These are phyloP conservation scores for Metschnikowia amazonensis DNA, from an alignment of 805 yeast species.

Conservation along the genomic window DNA sequence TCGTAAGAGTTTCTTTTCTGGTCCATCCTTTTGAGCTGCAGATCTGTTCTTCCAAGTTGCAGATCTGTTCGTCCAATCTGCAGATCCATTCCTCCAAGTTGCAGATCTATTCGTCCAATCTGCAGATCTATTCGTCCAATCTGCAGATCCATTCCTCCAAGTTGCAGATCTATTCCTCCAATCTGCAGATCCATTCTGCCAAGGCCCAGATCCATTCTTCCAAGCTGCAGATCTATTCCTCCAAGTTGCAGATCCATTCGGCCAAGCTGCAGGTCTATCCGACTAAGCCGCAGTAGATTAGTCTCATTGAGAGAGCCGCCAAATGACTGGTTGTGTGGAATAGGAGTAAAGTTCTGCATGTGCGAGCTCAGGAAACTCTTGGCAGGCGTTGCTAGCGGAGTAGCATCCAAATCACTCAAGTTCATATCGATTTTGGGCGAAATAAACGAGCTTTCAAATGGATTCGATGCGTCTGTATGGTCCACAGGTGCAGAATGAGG, in stretches of 20 bases:
- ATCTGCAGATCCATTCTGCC: conserved; percentile 1
- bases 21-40: conserved; percentile 1
- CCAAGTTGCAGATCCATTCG: conserved; percentile 1
- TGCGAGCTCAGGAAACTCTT: conserved; percentile 1
- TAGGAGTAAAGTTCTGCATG: conserved; percentile 16
- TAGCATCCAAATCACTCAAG: conserved; percentile 14
- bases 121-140: conserved; percentile 1
- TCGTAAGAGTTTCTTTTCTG: conserved; percentile 1
- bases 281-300: neutral
- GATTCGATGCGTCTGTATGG: conserved; percentile 6
- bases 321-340: conserved; percentile 13
- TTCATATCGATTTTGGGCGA: conserved; percentile 12
- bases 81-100: neutral
- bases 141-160: neutral
- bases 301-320: conserved; percentile 16
- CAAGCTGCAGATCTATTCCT: neutral
- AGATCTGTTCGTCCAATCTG: conserved; percentile 2
- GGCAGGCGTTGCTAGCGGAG: conserved; percentile 19
- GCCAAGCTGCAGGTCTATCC: neutral
- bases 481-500: conserved; percentile 1
- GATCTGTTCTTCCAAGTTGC: neutral
- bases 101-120: neutral
- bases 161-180: neutral
- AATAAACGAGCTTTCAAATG: conserved; percentile 13
- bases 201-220: no score